A percentile compares a stretch with the other conserved stretches of the same genome.
Conservation (phyloP, 352 stramenopile species). For the Phytophthora nicotianae region DNA sequence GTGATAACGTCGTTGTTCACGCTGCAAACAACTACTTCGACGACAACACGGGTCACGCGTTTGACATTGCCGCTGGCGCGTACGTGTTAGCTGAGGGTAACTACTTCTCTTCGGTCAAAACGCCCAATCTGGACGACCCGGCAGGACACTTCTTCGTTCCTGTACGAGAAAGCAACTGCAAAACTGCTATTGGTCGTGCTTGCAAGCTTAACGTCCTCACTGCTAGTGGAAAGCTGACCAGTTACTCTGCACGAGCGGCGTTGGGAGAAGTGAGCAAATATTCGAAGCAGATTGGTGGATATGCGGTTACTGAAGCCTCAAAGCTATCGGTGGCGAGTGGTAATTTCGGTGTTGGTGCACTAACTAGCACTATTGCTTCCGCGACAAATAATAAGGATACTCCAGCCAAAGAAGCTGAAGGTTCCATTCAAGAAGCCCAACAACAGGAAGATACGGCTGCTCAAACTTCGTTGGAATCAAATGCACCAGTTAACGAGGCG, state of each 20-base stretch:
- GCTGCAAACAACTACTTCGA: slow-evolving; percentile 35
- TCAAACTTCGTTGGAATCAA: no score
- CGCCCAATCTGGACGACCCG: slow-evolving; percentile 20
- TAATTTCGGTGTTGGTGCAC: slow-evolving; percentile 21
- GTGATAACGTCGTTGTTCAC: slow-evolving; percentile 22
- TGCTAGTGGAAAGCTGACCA: slow-evolving; percentile 10
- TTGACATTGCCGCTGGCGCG: slow-evolving; percentile 18
- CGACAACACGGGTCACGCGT: slow-evolving; percentile 24
- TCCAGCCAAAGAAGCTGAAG: no score
- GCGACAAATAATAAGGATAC: no score
- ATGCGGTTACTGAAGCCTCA: slow-evolving; percentile 4
- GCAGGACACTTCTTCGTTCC: slow-evolving; percentile 28
- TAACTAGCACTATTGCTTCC: no score
- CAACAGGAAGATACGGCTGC: no score
- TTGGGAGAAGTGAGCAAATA: slow-evolving; percentile 12
- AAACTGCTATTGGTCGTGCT: slow-evolving; percentile 22
- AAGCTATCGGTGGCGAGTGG: slow-evolving; percentile 9
- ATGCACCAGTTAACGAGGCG: no score
- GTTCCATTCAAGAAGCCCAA: no score
- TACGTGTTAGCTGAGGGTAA: slow-evolving; percentile 37
- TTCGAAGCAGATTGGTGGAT: slow-evolving; percentile 9
- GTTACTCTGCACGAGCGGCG: slow-evolving; percentile 2
- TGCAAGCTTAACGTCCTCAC: slow-evolving; percentile 32
- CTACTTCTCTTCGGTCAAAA: slow-evolving; percentile 25
- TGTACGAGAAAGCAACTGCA: slow-evolving; percentile 10